Base-by-base conservation (phyloP, 257 asterid genomes). In the Rehmannia glutinosa region DNA sequence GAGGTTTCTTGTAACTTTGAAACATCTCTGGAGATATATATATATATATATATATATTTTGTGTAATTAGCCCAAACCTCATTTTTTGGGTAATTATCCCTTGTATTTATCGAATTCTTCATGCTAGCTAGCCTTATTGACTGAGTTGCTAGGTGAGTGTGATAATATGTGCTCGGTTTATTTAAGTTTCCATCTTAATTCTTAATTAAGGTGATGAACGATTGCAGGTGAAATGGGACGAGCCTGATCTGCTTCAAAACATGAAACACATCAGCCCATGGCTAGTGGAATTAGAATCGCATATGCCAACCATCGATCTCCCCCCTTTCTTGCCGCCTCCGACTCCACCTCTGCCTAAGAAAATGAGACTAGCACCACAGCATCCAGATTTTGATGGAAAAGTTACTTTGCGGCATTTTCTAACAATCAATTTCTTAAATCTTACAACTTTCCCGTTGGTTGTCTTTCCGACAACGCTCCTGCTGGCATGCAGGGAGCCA, bases 401-500 rank as follows among this genome's bases (percentile, higher is more conserved):
- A 65, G 47, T 75, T 62, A 77, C 82, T 6, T 68, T 82, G 46
- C 84, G 16, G 54, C 77, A 16, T 75, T 82, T 64, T 68, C 86
- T 30, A 55, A 78, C 24, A 75, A 82, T 72, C 84, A 66, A 46
- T 68, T 80, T 42, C 78, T 70, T 11, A 79, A 84, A 72, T 71
- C 79, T 15, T 69, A 43, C 19, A 67, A 64, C n/a, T n/a, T n/a
- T 74, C 87, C 85, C 68, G 72, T 77, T 10, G 74, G 81, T 83
- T 79, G 79, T 83, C 86, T 75, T 67, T 75, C 69, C 20, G 86
- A 83, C 80, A 84, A 81, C 80, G 82, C 75, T 78, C 90, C 88
- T 83, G 93, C 90, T 79, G 90, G 94, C 90, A 86, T 86, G 86
- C 94, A 86, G 94, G 94, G 94, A 83, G 94, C 94, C 94, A 86